phyloP scores from a whole-genome alignment of 2,329 filamentous ascomycete genomes.

The Xylaria hypoxylon region DNA sequence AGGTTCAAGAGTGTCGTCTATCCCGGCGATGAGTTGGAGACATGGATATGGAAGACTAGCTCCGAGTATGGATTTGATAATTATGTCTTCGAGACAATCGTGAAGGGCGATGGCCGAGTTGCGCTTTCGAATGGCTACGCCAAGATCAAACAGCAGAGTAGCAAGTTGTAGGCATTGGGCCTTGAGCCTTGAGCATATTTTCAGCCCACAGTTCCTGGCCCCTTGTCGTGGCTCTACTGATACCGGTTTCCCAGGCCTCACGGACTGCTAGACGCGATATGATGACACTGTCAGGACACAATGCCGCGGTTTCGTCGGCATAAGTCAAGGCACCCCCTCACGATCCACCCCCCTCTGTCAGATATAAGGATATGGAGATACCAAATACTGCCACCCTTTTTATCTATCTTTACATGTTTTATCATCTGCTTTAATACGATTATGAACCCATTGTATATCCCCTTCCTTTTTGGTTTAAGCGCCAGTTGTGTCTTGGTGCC shows the following conservation, averaged over 20 bases:
- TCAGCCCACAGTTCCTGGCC: slow-evolving; percentile 22
- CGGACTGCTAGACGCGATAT: slow-evolving; percentile 24
- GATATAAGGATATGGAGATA: too few species aligned
- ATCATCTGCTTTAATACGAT: too few species aligned
- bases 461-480: too few species aligned
- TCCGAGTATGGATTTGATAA: slow-evolving; percentile 51
- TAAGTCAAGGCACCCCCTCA: too few species aligned
- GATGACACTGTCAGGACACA: slow-evolving; percentile 24
- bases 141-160: slow-evolving; percentile 46
- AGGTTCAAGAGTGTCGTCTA: slow-evolving; percentile 60
- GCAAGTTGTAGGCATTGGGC: slow-evolving; percentile 43
- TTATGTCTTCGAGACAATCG: slow-evolving; percentile 56
- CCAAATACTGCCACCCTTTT: too few species aligned
- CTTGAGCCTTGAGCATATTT: slow-evolving; percentile 19
- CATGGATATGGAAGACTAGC: slow-evolving; percentile 56
- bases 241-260: slow-evolving; percentile 28
- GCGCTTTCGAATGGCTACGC: slow-evolving; percentile 55
- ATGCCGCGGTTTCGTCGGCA: slow-evolving; percentile 13
- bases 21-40: slow-evolving; percentile 59
- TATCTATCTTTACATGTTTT: too few species aligned
- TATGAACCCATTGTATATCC: too few species aligned
- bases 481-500: too few species aligned
- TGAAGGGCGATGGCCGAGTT: slow-evolving; percentile 48
- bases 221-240: slow-evolving; percentile 20
- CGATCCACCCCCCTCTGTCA: too few species aligned